Base-by-base conservation (phyloP, 768 basidiomycete species). In the Naganishia friedmannii region DNA sequence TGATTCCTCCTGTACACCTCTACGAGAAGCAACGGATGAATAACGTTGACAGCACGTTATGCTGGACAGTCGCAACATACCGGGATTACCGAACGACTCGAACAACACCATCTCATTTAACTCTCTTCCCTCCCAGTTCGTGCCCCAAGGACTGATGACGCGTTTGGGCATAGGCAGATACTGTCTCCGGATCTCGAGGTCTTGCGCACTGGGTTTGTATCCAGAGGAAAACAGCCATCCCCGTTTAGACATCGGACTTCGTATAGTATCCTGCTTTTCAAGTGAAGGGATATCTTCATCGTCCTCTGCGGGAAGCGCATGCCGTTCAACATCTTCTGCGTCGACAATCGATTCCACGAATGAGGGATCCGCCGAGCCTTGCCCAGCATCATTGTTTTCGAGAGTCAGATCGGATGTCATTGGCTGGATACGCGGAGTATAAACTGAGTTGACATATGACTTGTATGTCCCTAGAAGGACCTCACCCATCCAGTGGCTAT, bases 101-200 rank as follows among this genome's bases (percentile, higher is more conserved):
- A 60, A 67, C 28, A 75, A 3, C 2, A 73, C 66, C 46, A 70
- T 51, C 69, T 75, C 74, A 28, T 73, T 70, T 46, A 72, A 58
- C 9, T 73, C 74, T n/a, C 69, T 66, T 28, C 71, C 70, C 46
- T 70, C 54, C 74, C 74, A 75, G n/a, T 45, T 69, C n/a, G 67
- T 66, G 8, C 86, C 87, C 45, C 51, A 71, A 4, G 70, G 70
- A 39, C 54, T 67, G 37, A 71, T 53, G 3, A 71, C 28, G 12
- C 65, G 23, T 19, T 37, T 55, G 10, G 70, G 70, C 51, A 34
- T 54, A 3, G 48, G 51, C 23, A 67, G 31, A 26, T 54, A 53
- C 12, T 53, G 32, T 55, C 66, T 46, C 21, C 23, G 51, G n/a
- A 58, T 58, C n/a, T 58, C 57, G n/a, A 58, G 57, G 21, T 58